Base-by-base conservation (phyloP, 495 filamentous ascomycete genomes). In the Annulohypoxylon moriforme region DNA sequence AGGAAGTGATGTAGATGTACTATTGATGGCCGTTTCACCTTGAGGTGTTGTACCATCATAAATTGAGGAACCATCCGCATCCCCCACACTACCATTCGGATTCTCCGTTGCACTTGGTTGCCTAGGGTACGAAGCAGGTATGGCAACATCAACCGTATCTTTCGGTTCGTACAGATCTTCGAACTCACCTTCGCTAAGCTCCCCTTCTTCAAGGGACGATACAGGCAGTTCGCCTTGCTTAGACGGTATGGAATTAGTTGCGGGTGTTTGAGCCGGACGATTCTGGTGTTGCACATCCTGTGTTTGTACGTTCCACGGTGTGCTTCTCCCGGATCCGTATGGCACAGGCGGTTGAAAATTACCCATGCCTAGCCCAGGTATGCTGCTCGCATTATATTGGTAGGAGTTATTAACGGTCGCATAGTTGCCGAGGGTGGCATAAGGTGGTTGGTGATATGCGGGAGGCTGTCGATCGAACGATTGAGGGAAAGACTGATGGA, bases 181-280 rank as follows among this genome's bases (percentile, higher is more conserved):
- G 42, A 81, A 85, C 69, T 89, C 89, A 0, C 83, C 85, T 66
- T 94, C 92, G 69, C 89, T 92, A 16, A 94, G 73, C 74, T 94
- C 92, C 1, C 91, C 91, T 73, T 94, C 92, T 67, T 96, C 92
- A 33, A 86, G 83, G 24, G 63, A 61, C 10, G 57, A 62, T 24
- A 59, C 36, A 24, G 29, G 20, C n/a, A 40, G 13, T 16, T 58
- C 38, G 3, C n/a, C 20, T 63, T 71, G 46, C 22, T 64, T 60
- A 2, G 70, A 42, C 10, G 57, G 34, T 14, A 40, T 18, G 38
- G 46, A 58, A 10, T 24, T 27, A 5, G 40, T 59, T 14, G 49
- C 62, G 3, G 50, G 24, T 11, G 29, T 31, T 25, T 62, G 75
- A 2, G 47, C 34, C 8, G 60, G 22, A 22, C 38, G 20, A 9